Base-by-base conservation (phyloP, 225 moss, liverwort and hornwort species). In the Physcomitrellopsis africana region DNA sequence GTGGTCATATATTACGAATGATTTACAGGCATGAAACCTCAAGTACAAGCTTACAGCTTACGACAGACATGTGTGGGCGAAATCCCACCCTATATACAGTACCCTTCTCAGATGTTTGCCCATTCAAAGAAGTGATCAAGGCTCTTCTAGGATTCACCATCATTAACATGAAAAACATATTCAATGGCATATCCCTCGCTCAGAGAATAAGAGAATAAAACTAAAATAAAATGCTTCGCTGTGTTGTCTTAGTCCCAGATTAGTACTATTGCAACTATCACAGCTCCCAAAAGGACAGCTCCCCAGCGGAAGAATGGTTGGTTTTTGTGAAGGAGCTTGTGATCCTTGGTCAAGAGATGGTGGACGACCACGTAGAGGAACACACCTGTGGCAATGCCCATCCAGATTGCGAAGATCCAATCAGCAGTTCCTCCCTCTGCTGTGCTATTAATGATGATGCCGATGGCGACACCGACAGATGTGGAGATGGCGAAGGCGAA, bases 401-500 rank as follows among this genome's bases (percentile, higher is more conserved):
- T 99, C 59, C 93, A 81, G 60, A 99, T 84, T 49, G 91, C 92
- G 56, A 90, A 99, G 60, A 93, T 89, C 97, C 97, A 99, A 68
- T 95, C 92, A 8, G 80, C 91, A 1, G 75, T 70, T 0, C 1
- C 1, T 37, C 94, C 93, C 60, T 90, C 51, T 3, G 85, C 73
- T 5, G 87, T 85, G 54, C 72, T 72, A 57, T 93, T 83, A 67
- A 95, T 88, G 51, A 89, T 65, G 46, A 99, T 93, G 55, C 97
- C 95, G 51, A 99, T 95, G 4, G 84, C 95, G 6, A 92, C 80
- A 18, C 97, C 97, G 17, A 93, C 5, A 0, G 97, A 92, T 10
- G 89, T 81, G 24, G 95, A 93, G 64, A 93, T 92, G 0, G 93
- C 87, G 14, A 92, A 95, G 6, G 87, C 83, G 2, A 93, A 88